Percentiles rank a stretch among this genome's conserved stretches.
phyloP scores from a whole-genome alignment of 2,329 filamentous ascomycete species.

The Ophiostoma australiae region DNA sequence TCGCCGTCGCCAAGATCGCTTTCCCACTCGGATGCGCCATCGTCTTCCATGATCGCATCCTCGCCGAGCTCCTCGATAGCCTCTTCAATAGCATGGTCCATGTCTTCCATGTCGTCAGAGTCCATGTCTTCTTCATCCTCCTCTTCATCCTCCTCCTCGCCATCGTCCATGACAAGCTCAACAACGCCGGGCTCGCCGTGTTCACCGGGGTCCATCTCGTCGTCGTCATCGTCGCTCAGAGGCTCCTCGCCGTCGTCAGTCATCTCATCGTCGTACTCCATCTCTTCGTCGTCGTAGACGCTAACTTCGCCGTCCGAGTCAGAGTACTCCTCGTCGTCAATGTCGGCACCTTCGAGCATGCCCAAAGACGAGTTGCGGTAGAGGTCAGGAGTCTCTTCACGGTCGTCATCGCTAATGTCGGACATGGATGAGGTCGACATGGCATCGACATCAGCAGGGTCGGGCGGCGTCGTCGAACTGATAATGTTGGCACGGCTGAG shows the following conservation, averaged over 20 bases:
- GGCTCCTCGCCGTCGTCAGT: constrained; percentile 76
- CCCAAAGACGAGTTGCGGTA: constrained; percentile 95
- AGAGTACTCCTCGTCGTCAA: constrained; percentile 66
- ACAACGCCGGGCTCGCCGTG: constrained; percentile 59
- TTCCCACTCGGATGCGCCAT: constrained; percentile 58
- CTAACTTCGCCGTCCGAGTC: constrained; percentile 74
- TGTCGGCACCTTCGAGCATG: constrained; percentile 80
- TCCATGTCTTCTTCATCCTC: constrained; percentile 43
- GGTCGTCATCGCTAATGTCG: constrained; percentile 76
- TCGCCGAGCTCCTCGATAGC: constrained; percentile 59
- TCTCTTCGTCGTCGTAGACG: constrained; percentile 93
- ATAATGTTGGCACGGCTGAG: constrained; percentile 78
- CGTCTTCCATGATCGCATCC: constrained; percentile 55
- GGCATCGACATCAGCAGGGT: constrained; percentile 78
- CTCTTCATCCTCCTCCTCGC: constrained; percentile 52
- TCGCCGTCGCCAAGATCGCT: constrained; percentile 55
- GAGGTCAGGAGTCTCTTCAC: constrained; percentile 92
- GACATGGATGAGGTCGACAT: constrained; percentile 83
- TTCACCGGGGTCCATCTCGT: constrained; percentile 82
- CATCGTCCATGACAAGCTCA: constrained; percentile 73
- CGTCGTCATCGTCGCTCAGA: constrained; percentile 85
- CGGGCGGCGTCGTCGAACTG: constrained; percentile 54
- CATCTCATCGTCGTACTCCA: constrained; percentile 81
- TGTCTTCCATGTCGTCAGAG: constrained; percentile 49
- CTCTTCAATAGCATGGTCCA: constrained; percentile 50